phyloP scores from a whole-genome alignment of 2,329 filamentous ascomycete genomes.

The Aspergillus intermedius region DNA sequence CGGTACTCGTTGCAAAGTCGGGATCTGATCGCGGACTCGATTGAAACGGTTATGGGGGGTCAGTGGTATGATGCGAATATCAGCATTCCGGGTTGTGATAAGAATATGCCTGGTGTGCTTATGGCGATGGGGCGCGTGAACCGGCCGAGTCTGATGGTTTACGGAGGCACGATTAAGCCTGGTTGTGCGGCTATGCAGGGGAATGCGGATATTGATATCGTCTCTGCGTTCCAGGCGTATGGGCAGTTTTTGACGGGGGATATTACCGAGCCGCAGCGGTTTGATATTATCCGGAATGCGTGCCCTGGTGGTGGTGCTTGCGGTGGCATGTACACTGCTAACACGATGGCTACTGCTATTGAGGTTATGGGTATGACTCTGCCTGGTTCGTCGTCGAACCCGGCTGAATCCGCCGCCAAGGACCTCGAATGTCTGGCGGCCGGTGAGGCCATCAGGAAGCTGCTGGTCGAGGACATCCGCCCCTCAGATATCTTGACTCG shows the following conservation, averaged over 20 bases:
- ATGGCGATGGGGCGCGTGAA: constrained; percentile 95
- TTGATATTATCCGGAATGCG: constrained; percentile 52
- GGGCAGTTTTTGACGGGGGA: constrained; percentile 89
- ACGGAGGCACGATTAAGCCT: constrained; percentile 88
- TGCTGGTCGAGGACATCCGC: constrained; percentile 69
- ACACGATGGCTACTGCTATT: constrained; percentile 63
- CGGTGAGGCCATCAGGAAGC: constrained; percentile 66
- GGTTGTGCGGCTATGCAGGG: constrained; percentile 73
- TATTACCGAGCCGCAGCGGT: constrained; percentile 83
- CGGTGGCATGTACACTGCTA: constrained; percentile 72
- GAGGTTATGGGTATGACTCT: constrained; percentile 69
- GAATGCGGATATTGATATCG: constrained; percentile 76
- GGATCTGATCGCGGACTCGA: constrained; percentile 95
- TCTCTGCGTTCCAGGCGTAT: constrained; percentile 96
- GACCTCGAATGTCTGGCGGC: constrained; percentile 64
- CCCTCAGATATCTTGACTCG: constrained; percentile 74
- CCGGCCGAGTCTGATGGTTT: constrained; percentile 92
- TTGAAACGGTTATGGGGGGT: constrained; percentile 97
- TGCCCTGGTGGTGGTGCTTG: constrained; percentile 72
- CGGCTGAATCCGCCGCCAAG: constrained; percentile 68
- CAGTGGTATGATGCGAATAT: constrained; percentile 99
- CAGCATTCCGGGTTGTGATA: constrained; percentile 95
- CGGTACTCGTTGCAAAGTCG: constrained; percentile 88
- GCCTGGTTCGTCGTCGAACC: constrained; percentile 74
- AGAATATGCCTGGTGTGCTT: constrained; percentile 94